These are phyloP conservation scores for Salix purpurea DNA, from an alignment of 345 rosid genomes.

Conservation along the genomic window DNA sequence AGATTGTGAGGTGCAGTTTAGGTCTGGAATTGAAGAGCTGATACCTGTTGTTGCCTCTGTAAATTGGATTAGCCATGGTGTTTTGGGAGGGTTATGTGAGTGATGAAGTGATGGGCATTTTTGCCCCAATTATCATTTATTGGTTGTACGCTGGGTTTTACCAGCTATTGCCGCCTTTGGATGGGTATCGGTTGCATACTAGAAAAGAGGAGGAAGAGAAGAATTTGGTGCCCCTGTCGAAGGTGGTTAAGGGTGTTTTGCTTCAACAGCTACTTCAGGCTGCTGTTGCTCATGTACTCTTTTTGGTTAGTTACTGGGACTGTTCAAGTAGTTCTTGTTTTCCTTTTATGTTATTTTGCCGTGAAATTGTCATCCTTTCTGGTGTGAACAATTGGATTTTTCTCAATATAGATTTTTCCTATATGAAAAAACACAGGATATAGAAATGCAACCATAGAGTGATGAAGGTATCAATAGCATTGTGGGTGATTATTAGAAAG, in stretches of 20 bases:
- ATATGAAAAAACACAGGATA: neutral
- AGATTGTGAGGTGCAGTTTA: neutral
- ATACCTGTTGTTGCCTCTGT: neutral
- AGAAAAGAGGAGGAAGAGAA: conserved; percentile 59
- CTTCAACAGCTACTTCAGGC: conserved; percentile 73
- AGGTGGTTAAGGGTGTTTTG: conserved; percentile 57
- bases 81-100: conserved; percentile 69
- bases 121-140: conserved; percentile 64
- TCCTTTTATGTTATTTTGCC: neutral
- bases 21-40: neutral
- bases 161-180: conserved; percentile 55
- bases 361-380: conserved; percentile 1
- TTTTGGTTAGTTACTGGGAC: conserved; percentile 38
- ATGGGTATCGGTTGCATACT: conserved; percentile 54
- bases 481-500: too few species aligned
- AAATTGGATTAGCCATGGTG: conserved; percentile 39
- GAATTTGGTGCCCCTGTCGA: conserved; percentile 46
- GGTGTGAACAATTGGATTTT: neutral
- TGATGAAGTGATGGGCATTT: conserved; percentile 70
- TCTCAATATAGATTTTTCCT: neutral
- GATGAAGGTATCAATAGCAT: too few species aligned
- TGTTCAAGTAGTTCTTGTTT: neutral
- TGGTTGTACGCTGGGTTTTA: conserved; percentile 70
- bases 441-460: neutral
- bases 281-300: conserved; percentile 54